Base-by-base conservation (phyloP, 345 rosid species). In the Geranium rotundifolium region DNA sequence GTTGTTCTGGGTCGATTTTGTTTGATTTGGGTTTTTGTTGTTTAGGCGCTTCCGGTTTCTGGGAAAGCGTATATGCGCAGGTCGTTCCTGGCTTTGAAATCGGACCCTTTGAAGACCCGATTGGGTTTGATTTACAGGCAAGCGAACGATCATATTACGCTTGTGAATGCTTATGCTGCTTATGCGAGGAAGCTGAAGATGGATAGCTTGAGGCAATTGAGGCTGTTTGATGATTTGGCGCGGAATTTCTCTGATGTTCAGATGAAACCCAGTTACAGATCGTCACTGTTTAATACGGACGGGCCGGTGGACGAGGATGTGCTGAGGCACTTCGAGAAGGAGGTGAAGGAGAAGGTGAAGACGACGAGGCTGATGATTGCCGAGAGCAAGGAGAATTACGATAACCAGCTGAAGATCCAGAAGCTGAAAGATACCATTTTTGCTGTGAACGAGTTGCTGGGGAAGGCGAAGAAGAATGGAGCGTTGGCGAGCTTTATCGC, bases 111-210 rank as follows among this genome's bases (percentile, higher is more conserved):
- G 62, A 84, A 77, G 69, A 88, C 97, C 5, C 75, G 97, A 54
- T 66, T 91, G 64, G 97, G 83, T 83, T 81, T 91, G 84, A 86
- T 88, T 61, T 75, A 88, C 63, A 91, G 83, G 76, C 97, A 91
- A 78, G 96, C 96, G 9, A 88, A 75, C 60, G 96, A 91, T 66
- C 96, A 91, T 69, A 73, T 88, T 16, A 72, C 89, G 23, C 76
- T 91, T 4, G 89, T 86, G 55, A 88, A 83, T 67, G 91, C 97
- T 0, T 91, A 91, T 58, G 96, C 97, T 0, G 82, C 96, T 34
- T 91, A 86, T 76, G 97, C 97, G n/a, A 79, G 97, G 70, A 88
- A 84, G 84, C 84, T 91, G 1, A 91, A 91, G 86, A 82, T 91
- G 39, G 97, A 91, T 58, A 85, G 81, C 37, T 84, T 93, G 0